Evolutionary conservation across 2,329 filamentous ascomycete species (phyloP).

Genomic region (Trichoderma lentiforme): DNA sequence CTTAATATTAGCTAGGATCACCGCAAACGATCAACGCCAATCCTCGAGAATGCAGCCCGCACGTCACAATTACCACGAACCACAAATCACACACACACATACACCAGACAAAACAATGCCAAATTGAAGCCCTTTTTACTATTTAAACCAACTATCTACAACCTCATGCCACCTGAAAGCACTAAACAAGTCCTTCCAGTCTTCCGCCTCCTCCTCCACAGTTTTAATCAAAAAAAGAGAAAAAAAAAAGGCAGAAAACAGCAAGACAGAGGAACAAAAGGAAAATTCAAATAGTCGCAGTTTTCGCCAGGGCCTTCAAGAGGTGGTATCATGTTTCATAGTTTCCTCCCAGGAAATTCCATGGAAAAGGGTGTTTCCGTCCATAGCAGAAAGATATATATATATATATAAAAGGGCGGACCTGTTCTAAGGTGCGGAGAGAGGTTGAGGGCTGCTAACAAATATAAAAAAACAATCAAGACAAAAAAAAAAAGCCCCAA

Average conservation of each 20-base stretch:
- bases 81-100: background rate
- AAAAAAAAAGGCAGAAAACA: background rate
- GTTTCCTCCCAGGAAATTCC: background rate
- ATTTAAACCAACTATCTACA: constrained; percentile 5
- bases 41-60: background rate
- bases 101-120: background rate
- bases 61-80: background rate
- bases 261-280: background rate
- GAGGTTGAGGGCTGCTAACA: background rate
- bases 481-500: background rate
- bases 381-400: background rate
- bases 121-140: background rate
- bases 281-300: constrained; percentile 10
- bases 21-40: background rate
- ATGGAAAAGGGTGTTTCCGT: background rate
- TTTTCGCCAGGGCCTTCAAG: background rate
- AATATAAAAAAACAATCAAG: background rate
- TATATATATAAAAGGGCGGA: background rate
- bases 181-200: background rate
- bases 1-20: background rate
- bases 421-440: constrained; percentile 2
- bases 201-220: background rate
- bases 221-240: background rate
- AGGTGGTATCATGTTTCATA: constrained; percentile 16
- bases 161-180: background rate